These are phyloP conservation scores for Coniochaeta sp. DNA, from an alignment of 2,329 filamentous ascomycete genomes.

Conservation along the genomic window DNA sequence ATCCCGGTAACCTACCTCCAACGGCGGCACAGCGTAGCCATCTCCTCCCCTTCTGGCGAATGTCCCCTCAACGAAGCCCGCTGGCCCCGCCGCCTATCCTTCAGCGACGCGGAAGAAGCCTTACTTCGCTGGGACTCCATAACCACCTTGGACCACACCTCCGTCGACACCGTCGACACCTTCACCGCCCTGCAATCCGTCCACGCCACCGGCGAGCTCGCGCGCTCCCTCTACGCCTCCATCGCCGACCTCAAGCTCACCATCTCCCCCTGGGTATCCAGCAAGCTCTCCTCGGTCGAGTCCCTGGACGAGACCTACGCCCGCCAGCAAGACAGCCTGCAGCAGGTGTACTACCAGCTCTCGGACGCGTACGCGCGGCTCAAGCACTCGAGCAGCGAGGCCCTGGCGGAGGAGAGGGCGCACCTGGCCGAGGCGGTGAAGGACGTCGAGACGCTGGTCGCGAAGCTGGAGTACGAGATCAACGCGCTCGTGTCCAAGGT, in stretches of 20 bases:
- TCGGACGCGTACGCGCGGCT: constrained; percentile 64
- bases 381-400: constrained; percentile 59
- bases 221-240: constrained; percentile 44
- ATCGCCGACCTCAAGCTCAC: constrained; percentile 44
- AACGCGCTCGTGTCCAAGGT: constrained; percentile 72
- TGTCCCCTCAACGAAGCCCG: constrained; percentile 45
- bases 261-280: constrained; percentile 54
- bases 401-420: constrained; percentile 62
- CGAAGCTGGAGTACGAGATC: constrained; percentile 90
- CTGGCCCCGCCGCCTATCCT: constrained; percentile 68
- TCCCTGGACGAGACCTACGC: constrained; percentile 55
- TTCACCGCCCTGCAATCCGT: constrained; percentile 23
- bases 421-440: constrained; percentile 64
- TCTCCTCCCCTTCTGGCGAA: constrained; percentile 20
- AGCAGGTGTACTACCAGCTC: constrained; percentile 61
- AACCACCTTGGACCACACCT: constrained; percentile 30
- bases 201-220: constrained; percentile 40
- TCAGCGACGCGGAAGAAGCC: constrained; percentile 67
- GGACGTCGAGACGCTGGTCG: constrained; percentile 73
- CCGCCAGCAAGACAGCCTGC: constrained; percentile 57
- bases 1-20: constrained; percentile 43
- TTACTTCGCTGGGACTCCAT: constrained; percentile 60
- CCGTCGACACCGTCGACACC: constrained; percentile 6
- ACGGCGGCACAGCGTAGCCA: constrained; percentile 54
- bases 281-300: constrained; percentile 49